These are phyloP conservation scores for Cladophialophora carrionii DNA, from an alignment of 2,329 filamentous ascomycete species.

Conservation along the genomic window DNA sequence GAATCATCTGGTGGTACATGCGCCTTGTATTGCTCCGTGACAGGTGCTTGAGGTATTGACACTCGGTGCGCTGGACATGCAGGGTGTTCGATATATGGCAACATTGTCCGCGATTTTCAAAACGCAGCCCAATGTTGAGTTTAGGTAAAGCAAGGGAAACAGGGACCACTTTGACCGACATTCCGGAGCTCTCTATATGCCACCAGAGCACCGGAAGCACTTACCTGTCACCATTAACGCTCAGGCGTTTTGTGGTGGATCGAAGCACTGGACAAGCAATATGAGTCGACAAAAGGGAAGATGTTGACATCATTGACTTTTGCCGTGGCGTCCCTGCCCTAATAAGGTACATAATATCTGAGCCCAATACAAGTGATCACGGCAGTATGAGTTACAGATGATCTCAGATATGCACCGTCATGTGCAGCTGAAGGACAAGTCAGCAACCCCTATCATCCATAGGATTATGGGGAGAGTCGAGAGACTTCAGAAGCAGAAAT, in stretches of 20 bases:
- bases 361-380: not conserved
- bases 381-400: not conserved
- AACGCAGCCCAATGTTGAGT: not conserved
- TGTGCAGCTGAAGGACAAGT: not conserved
- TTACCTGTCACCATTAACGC: not conserved
- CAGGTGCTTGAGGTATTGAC: slow-evolving; percentile 18
- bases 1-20: slow-evolving; percentile 15
- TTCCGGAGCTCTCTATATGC: not conserved
- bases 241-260: not conserved
- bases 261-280: not conserved
- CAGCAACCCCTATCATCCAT: not conserved
- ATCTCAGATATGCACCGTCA: not conserved
- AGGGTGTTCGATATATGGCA: slow-evolving; percentile 4
- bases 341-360: not conserved
- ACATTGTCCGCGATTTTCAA: not conserved
- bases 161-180: not conserved
- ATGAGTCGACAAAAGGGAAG: not conserved
- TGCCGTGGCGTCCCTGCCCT: not conserved
- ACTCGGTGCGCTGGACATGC: not conserved
- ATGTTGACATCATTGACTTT: slow-evolving; percentile 20
- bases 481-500: not conserved
- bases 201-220: not conserved
- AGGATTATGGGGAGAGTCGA: not conserved
- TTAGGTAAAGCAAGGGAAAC: not conserved
- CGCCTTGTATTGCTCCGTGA: slow-evolving; percentile 24